These are phyloP conservation scores for Melanomma pulvis-pyrius DNA, from an alignment of 495 filamentous ascomycete species.

Conservation along the genomic window DNA sequence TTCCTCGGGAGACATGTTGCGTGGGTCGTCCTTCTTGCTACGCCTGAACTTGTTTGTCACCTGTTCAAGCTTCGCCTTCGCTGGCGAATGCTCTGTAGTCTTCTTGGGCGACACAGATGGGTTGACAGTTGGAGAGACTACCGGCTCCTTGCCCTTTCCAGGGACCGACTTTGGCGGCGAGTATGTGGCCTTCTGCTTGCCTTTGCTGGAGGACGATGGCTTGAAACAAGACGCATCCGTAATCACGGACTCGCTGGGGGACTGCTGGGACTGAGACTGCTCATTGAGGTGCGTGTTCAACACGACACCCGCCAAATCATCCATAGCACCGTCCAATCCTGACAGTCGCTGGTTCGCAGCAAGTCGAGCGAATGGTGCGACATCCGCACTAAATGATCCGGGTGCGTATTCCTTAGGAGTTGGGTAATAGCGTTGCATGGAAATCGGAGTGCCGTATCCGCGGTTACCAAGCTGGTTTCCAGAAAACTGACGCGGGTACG, in stretches of 20 bases:
- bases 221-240: constrained; percentile 32
- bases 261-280: neutral
- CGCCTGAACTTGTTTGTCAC: constrained; percentile 41
- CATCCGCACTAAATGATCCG: neutral
- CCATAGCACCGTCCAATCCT: constrained; percentile 35
- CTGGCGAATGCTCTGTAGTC: constrained; percentile 37
- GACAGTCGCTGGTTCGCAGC: constrained; percentile 11
- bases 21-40: constrained; percentile 25
- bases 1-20: constrained; percentile 29
- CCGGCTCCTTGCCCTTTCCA: neutral
- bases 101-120: constrained; percentile 27
- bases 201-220: constrained; percentile 15
- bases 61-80: constrained; percentile 42
- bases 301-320: constrained; percentile 24
- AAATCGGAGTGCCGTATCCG: constrained; percentile 3
- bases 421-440: constrained; percentile 22
- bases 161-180: constrained; percentile 26
- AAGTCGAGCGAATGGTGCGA: constrained; percentile 1
- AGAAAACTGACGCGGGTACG: constrained; percentile 11
- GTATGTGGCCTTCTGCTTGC: constrained; percentile 18
- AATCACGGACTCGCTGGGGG: neutral
- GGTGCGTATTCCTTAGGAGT: constrained; percentile 13
- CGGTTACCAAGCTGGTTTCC: constrained; percentile 16
- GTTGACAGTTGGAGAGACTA: constrained; percentile 19
- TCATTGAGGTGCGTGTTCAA: constrained; percentile 1